Evolutionary conservation across 106 monocot genomes (phyloP), one percentile per base, ranked within the genome.

Genomic region (Platanthera guangdongensis): DNA sequence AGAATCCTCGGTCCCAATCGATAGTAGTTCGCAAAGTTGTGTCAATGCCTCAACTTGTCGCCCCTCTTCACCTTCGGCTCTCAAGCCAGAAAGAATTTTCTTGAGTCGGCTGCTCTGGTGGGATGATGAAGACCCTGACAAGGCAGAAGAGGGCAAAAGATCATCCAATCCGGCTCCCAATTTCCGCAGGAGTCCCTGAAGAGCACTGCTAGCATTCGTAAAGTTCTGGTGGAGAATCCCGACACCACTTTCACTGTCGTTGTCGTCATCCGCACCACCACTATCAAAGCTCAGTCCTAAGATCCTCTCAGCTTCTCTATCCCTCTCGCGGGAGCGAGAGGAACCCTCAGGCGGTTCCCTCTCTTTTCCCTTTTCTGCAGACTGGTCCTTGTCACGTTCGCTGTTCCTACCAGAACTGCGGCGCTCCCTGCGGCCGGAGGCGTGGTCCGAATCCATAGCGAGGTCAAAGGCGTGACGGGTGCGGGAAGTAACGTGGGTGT

Each of bases 131-230:
- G 86, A 81, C 2, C 82, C 92, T 2, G 86, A 81, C 8, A 79
- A 47, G 4, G 84, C 83, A 0, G 93, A 89, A 0, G 94, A 90
- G 0, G 99, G 99, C 8, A 99, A 75, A 4, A 99, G 85, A 62
- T 99, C 99, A 57, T 99, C 99, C 7, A 99, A 83, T 4, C 99
- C 99, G 4, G 96, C 93, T 7, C 93, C 96, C 12, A 99, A 83
- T 75, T 94, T 99, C 30, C 97, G 74, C n/a, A 99, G 83, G 4
- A 99, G 85, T 4, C 97, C 97, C 79, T 99, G 97, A 12, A 99
- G 86, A 10, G 97, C 97, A 22, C 85, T 85, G 80, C 92, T 92
- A 3, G 97, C 94, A 0, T 91, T 89, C 6, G 86, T 86, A 13
- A 90, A 76, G 62, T 89, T 92, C 73, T 95, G 95, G 54, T 92